These are phyloP conservation scores for Tulasnella sp. DNA, from an alignment of 768 basidiomycete species.

Conservation along the genomic window DNA sequence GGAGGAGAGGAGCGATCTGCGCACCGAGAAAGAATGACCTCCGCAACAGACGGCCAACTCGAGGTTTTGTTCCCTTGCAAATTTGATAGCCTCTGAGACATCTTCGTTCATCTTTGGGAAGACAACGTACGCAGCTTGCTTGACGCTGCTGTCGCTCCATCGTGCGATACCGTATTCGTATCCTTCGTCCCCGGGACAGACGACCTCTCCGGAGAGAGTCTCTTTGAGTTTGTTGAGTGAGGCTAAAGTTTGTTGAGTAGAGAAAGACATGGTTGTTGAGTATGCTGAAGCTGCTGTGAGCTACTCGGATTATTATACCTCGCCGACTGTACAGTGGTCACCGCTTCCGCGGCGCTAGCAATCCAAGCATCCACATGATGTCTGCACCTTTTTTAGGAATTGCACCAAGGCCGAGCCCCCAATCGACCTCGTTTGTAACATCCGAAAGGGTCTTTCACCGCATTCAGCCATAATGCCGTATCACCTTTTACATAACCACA, in stretches of 20 bases:
- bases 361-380: too few species aligned
- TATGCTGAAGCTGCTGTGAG: background rate
- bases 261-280: background rate
- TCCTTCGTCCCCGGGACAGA: background rate
- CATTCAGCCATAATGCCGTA: too few species aligned
- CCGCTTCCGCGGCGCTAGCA: background rate
- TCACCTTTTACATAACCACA: too few species aligned
- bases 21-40: constrained; percentile 52
- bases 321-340: background rate
- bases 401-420: background rate
- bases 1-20: constrained; percentile 43
- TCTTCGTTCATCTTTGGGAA: constrained; percentile 9
- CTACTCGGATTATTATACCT: background rate
- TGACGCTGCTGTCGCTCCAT: background rate
- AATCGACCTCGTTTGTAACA: background rate
- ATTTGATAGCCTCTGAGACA: constrained; percentile 1
- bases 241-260: background rate
- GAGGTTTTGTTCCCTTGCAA: constrained; percentile 3
- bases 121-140: constrained; percentile 31
- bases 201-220: background rate
- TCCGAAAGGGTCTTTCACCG: too few species aligned
- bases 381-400: background rate
- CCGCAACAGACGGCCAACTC: constrained; percentile 44
- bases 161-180: constrained; percentile 26
- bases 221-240: background rate